Evolutionary conservation across 2,329 filamentous ascomycete species (phyloP), one percentile per base, ranked within the genome.

Genomic region (Metarhizium anisopliae): DNA sequence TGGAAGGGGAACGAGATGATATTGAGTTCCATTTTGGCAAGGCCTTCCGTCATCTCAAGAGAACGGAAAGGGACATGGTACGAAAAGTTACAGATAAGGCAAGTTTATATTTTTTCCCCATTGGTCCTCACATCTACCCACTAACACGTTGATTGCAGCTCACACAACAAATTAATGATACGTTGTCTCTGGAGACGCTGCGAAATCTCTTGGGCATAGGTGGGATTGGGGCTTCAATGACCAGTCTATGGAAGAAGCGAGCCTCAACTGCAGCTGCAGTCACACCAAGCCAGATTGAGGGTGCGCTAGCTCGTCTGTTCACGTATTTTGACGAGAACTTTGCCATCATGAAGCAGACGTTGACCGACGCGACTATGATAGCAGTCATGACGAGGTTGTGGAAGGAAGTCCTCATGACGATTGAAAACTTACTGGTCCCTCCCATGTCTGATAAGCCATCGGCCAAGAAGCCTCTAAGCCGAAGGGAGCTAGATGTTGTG

Each of bases 1-100:
- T 99, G 94, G 94, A 99, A 73, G 94, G 94, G 53, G 94, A 99
- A 73, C 83, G 94, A 59, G 94, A 99, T 68, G 94, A 99, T 68
- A 99, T 99, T 57, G 90, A 96, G 66, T 99, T 99, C 71, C 93
- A 96, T 67, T 97, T 97, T 71, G 94, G 92, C 64, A 97, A 96
- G 72, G 89, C 94, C 30, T 99, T 99, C 75, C 83, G 94, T 50
- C 90, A 93, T 58, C 78, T 99, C 63, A 97, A 97, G 77, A 84
- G 94, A 62, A 95, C 93, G 0, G 93, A 99, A 74, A 83, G 93
- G 65, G 94, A 99, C 70, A 99, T 99, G 94, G 95, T 95, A 55
- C 84, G 94, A 59, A 95, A 92, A 72, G 94, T 97, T 66, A 97
- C 94, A 7, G 94, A 97, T 74, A 99, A 99, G 85, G 90, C 91